Conservation (phyloP, 306 rosid species). For the Arachis hypogaea region DNA sequence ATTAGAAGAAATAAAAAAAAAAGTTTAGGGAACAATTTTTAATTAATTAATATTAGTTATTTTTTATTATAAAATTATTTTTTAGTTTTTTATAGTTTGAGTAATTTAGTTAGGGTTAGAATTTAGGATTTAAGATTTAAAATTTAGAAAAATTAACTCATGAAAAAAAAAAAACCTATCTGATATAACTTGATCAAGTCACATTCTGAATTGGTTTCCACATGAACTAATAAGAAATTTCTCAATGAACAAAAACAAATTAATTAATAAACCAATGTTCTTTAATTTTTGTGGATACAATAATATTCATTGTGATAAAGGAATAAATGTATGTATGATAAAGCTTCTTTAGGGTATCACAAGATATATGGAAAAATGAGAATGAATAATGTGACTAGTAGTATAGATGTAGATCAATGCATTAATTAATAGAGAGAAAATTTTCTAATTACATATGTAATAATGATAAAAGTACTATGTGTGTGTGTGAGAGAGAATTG, state of each 20-base stretch:
- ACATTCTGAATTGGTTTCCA: conserved; percentile 29
- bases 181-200: not conserved
- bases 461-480: not conserved
- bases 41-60: too few relatives aligned
- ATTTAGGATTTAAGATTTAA: too few relatives aligned
- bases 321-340: not conserved
- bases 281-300: conserved; percentile 27
- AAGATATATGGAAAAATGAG: not conserved
- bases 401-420: not conserved
- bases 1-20: conserved; percentile 4
- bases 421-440: not conserved
- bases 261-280: conserved; percentile 10
- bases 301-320: not conserved
- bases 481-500: not conserved
- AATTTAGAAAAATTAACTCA: too few relatives aligned
- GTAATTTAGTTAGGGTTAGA: too few relatives aligned
- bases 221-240: not conserved
- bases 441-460: not conserved
- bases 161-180: not conserved
- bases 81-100: too few relatives aligned
- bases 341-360: conserved; percentile 13
- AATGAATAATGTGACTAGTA: not conserved
- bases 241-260: not conserved
- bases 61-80: too few relatives aligned
- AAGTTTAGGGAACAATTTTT: not conserved